Conservation (phyloP, 306 rosid species). For the Ormosia semicastrata region DNA sequence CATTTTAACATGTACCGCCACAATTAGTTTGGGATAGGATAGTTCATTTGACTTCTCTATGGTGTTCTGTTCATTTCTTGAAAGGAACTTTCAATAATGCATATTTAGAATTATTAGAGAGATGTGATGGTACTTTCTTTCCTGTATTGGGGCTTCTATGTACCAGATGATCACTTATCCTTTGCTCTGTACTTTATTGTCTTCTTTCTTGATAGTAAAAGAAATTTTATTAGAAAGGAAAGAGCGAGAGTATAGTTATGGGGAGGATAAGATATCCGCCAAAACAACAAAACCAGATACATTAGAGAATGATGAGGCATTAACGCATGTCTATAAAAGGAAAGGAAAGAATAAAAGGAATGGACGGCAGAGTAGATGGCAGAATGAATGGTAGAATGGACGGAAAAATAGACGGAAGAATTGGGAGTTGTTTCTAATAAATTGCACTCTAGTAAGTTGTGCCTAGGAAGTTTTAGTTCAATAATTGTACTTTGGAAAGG, state of each 20-base stretch:
- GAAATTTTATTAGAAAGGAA: neutral
- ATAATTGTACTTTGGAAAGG: no score
- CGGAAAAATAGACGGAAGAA: no score
- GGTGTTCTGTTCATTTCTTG: neutral
- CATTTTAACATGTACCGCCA: neutral
- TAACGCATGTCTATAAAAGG: no score
- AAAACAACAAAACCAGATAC: neutral
- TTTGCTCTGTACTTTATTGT: neutral
- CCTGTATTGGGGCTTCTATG: neutral
- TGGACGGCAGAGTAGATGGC: no score
- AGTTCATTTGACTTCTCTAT: neutral
- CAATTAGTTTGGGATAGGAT: neutral
- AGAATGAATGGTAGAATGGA: no score
- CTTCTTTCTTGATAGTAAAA: neutral
- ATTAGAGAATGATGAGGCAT: no score
- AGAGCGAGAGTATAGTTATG: neutral
- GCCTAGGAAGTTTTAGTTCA: no score
- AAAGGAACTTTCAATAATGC: neutral
- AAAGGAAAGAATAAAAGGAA: no score
- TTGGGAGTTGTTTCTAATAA: no score
- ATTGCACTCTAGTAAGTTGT: no score
- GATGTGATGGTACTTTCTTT: neutral
- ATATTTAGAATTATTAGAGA: neutral
- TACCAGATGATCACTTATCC: constrained; percentile 2
- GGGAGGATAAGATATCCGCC: neutral